Conservation (phyloP, 2,329 filamentous ascomycete species). For the Fusarium anthophilum region DNA sequence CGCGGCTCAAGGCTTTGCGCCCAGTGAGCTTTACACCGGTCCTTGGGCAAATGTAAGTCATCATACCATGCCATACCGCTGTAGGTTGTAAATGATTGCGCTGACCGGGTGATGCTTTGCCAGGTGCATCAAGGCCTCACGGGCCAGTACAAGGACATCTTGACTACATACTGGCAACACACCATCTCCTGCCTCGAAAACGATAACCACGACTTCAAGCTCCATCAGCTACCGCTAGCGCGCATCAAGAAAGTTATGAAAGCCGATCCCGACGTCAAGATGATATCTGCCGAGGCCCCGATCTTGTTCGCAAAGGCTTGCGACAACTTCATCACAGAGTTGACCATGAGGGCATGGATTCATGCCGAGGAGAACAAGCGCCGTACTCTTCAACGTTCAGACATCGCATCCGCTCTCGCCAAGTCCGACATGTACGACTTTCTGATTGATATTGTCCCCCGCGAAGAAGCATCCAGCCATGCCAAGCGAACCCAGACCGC, state of each 20-base stretch:
- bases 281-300: conserved; percentile 98
- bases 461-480: conserved; percentile 89
- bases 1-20: conserved; percentile 85
- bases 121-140: conserved; percentile 95
- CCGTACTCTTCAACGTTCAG: conserved; percentile 91
- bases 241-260: conserved; percentile 99
- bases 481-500: conserved; percentile 74
- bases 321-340: conserved; percentile 98
- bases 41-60: conserved; percentile 89
- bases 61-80: neutral
- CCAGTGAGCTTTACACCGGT: conserved; percentile 92
- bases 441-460: conserved; percentile 96
- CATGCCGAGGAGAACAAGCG: conserved; percentile 99
- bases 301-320: conserved; percentile 98
- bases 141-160: conserved; percentile 93
- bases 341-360: conserved; percentile 99
- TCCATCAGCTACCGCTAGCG: conserved; percentile 95
- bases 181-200: conserved; percentile 95
- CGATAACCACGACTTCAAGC: conserved; percentile 97
- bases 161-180: conserved; percentile 99
- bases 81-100: neutral
- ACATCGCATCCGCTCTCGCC: conserved; percentile 93
- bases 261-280: conserved; percentile 98
- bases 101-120: neutral
- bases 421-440: conserved; percentile 99